Evolutionary conservation across 1,284 basidiomycete genomes (phyloP).

Genomic region (Agroathelia rolfsii): DNA sequence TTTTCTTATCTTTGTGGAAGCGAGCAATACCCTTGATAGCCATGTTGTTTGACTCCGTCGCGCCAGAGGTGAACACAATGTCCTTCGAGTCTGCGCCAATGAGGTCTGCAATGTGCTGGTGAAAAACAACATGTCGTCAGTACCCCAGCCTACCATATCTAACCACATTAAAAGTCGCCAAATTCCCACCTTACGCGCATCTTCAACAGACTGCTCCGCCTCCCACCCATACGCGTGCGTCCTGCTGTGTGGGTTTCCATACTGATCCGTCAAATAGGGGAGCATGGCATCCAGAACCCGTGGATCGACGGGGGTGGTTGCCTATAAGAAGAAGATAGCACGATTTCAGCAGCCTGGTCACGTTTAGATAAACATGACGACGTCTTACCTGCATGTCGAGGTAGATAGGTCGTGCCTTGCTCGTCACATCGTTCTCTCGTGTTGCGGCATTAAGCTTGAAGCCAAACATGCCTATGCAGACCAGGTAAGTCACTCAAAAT

Average conservation of each 20-base stretch:
- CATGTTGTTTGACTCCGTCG: slow-evolving; percentile 99
- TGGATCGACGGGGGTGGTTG: slow-evolving; percentile 96
- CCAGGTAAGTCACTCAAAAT: slow-evolving; percentile 2
- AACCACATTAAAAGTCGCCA: slow-evolving; percentile 1
- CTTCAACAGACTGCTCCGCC: slow-evolving; percentile 89
- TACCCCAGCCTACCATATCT: slow-evolving; percentile 20
- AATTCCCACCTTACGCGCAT: slow-evolving; percentile 66
- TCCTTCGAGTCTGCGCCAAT: slow-evolving; percentile 95
- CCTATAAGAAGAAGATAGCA: slow-evolving; percentile 46
- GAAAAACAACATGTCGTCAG: slow-evolving; percentile 21
- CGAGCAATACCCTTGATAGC: slow-evolving; percentile 93
- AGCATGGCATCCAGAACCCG: slow-evolving; percentile 97
- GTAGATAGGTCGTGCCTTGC: slow-evolving; percentile 81
- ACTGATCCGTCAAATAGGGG: slow-evolving; percentile 92
- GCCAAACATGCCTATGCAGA: slow-evolving; percentile 69
- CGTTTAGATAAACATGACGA: neutral
- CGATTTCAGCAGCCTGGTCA: slow-evolving; percentile 9
- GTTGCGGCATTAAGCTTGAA: slow-evolving; percentile 73
- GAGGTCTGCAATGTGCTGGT: slow-evolving; percentile 78
- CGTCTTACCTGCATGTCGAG: slow-evolving; percentile 82
- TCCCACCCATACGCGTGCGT: slow-evolving; percentile 99
- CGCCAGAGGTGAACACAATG: slow-evolving; percentile 96
- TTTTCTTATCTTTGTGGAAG: slow-evolving; percentile 87
- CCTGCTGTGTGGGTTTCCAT: slow-evolving; percentile 95
- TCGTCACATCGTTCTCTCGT: slow-evolving; percentile 51